A percentile compares a stretch with the other conserved stretches of the same genome.
phyloP scores from a whole-genome alignment of 1,139 yeast genomes.

The Arxiozyma bovina region DNA sequence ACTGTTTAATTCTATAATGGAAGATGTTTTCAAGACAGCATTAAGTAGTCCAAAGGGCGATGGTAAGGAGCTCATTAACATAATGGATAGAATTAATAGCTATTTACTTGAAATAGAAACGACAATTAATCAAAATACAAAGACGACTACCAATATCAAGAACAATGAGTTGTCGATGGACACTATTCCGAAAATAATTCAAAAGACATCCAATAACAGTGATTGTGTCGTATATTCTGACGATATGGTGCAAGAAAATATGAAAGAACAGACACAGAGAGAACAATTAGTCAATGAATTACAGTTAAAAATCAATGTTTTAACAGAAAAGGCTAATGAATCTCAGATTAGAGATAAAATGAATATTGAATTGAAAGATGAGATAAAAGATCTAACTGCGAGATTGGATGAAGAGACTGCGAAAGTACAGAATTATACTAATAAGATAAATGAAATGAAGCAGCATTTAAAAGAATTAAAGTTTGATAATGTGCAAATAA shows the following conservation, averaged over 20 bases:
- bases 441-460: not conserved
- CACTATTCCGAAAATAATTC: too few relatives aligned
- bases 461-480: not conserved
- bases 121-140: too few relatives aligned
- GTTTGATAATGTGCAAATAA: conserved; percentile 4
- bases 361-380: conserved; percentile 1
- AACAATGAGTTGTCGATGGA: not conserved
- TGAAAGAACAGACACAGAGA: not conserved
- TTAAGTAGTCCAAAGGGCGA: not conserved
- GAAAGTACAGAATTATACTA: not conserved
- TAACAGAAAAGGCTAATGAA: not conserved
- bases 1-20: not conserved
- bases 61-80: not conserved
- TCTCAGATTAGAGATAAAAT: not conserved
- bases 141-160: not conserved
- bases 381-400: not conserved
- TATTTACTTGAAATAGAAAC: not conserved
- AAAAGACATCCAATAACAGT: not conserved
- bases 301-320: not conserved
- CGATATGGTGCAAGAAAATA: not conserved
- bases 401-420: not conserved
- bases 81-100: too few relatives aligned
- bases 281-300: conserved; percentile 4
- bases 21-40: not conserved
- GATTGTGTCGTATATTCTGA: not conserved